Base-by-base conservation (phyloP, 1,139 yeast genomes). In the Hansenula lynferdii region DNA sequence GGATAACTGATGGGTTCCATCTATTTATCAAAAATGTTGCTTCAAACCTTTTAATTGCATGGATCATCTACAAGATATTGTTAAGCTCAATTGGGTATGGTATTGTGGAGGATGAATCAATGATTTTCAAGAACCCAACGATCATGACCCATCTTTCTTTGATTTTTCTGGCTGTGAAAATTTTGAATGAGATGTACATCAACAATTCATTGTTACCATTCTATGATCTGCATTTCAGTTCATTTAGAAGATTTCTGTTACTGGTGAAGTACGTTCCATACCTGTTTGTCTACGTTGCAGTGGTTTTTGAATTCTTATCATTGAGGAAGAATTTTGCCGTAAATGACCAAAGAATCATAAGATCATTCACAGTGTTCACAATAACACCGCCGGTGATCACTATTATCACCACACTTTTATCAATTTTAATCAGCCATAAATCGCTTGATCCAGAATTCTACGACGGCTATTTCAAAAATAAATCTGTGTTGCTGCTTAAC, bases 221-320 rank as follows among this genome's bases (percentile, higher is more conserved):
- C 15, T 34, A 27, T 23, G 32, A 28, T 17, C 14, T 34, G 11
- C 36, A 34, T 28, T 34, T 34, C 20, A 17, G 28, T 18, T 24
- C 30, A 8, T 7, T 34, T 7, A 34, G 36, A 28, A 15, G 36
- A 22, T 34, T 14, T 9, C n/a, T 25, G 2, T 16, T 34, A 19
- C 12, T 34, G n/a, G 5, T 34, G 7, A 15, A 28, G 15, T 22
- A 28, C 12, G 12, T 34, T n/a, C 26, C 32, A 21, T 17, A 28
- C 11, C 7, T 28, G 5, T 28, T 34, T 4, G 20, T 34, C 18
- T 34, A 22, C 12, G 32, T 28, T 8, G 14, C 31, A 12, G 15
- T 14, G 9, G 25, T 25, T 11, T 28, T 28, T 17, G 36, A 34
- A 28, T 34, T 34, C n/a, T 6, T 27, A 16, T 3, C 17, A 9